These are phyloP conservation scores for Kodamaea ohmeri DNA, from an alignment of 1,139 yeast genomes.

Conservation along the genomic window DNA sequence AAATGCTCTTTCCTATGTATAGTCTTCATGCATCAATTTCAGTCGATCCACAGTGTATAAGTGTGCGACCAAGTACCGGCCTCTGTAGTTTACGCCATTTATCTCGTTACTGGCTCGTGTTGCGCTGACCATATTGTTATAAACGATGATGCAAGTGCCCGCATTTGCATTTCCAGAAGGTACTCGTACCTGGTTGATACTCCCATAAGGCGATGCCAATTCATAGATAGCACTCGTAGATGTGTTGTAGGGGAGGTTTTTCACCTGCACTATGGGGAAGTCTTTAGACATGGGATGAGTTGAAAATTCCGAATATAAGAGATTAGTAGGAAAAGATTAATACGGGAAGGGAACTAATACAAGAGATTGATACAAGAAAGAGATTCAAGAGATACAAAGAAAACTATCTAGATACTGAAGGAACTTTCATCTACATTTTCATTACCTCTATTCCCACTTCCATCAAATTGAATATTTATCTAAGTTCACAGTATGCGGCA, in stretches of 20 bases:
- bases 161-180: conserved; percentile 29
- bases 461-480: no score
- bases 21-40: conserved; percentile 24
- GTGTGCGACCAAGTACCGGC: conserved; percentile 55
- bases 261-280: conserved; percentile 54
- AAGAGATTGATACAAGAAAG: not conserved
- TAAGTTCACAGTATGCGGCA: no score
- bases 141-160: conserved; percentile 61
- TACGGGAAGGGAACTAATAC: not conserved
- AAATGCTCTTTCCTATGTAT: conserved; percentile 21
- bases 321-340: not conserved
- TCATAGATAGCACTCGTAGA: conserved; percentile 49
- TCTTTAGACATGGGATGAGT: conserved; percentile 19
- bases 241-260: conserved; percentile 57
- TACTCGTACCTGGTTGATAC: conserved; percentile 52
- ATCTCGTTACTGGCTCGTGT: conserved; percentile 50
- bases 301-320: not conserved
- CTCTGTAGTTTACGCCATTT: conserved; percentile 60
- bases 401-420: no score
- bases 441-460: no score
- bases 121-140: conserved; percentile 49
- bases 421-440: no score
- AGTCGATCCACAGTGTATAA: conserved; percentile 42
- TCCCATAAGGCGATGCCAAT: conserved; percentile 57
- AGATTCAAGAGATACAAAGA: no score